These are phyloP conservation scores for Cladosporium sp. DNA, from an alignment of 2,329 filamentous ascomycete genomes.

Conservation along the genomic window DNA sequence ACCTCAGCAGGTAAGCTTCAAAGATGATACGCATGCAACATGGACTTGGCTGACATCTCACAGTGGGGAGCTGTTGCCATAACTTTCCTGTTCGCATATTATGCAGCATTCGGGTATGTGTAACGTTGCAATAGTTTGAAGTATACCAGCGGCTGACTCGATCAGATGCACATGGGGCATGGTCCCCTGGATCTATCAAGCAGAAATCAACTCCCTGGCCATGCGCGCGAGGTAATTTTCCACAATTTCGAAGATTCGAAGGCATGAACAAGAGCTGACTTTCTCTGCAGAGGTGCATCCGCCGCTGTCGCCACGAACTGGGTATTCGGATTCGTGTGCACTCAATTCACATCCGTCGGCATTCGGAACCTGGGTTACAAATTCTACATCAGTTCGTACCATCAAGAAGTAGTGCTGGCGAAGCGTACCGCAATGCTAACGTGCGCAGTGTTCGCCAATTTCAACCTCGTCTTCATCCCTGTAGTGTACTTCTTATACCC, in stretches of 20 bases:
- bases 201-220: conserved; percentile 20
- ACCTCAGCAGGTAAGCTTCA: conserved; percentile 47
- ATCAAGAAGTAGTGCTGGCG: no score
- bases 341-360: conserved; percentile 17
- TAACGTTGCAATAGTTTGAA: background rate
- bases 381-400: conserved; percentile 17
- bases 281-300: conserved; percentile 9
- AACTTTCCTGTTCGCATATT: conserved; percentile 23
- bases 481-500: conserved; percentile 52
- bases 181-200: conserved; percentile 22
- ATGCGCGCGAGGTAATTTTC: conserved; percentile 12
- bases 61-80: conserved; percentile 24
- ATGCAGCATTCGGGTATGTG: conserved; percentile 26
- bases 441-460: conserved; percentile 23
- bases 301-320: conserved; percentile 21
- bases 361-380: conserved; percentile 22
- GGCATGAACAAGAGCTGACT: background rate
- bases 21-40: no score
- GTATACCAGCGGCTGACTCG: background rate
- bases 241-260: background rate
- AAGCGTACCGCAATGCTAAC: no score
- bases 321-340: conserved; percentile 22
- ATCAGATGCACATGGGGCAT: conserved; percentile 17
- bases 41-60: background rate
- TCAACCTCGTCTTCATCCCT: conserved; percentile 47